Evolutionary conservation across 1,284 basidiomycete genomes (phyloP), one percentile per base, ranked within the genome.

Genomic region (Trichosporon sp.): DNA sequence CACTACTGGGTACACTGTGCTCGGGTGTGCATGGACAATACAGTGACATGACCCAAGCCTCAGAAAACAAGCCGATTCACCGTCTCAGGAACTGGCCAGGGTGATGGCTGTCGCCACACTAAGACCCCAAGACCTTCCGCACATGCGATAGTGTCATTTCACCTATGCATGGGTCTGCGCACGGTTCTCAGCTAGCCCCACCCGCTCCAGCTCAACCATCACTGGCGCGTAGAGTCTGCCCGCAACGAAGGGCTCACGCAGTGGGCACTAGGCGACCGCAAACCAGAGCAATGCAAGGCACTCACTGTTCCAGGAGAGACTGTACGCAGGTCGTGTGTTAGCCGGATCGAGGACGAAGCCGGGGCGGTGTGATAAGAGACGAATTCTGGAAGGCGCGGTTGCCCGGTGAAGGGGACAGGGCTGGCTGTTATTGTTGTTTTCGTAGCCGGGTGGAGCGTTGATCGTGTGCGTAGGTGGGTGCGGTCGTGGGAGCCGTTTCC

Each of bases 51-150:
- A 54, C 51, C 6, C 51, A 54, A 54, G 51, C 51, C 51, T 54
- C 51, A 26, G 51, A 21, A 26, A 10, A 26, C 19, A 21, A 54
- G 51, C 51, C 19, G 51, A 54, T 54, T 54, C 8, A 26, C 51
- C 51, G 51, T 54, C 38, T 26, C 51, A 54, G 51, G 51, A 16
- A 54, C 51, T 11, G 19, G 21, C 2, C 19, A 54, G 19, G 51
- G 21, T 16, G 51, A 54, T 54, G 51, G 51, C 51, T 54, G 51
- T 54, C 51, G 51, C 51, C 51, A 54, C 51, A 26, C 51, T 54
- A 54, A 26, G 51, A 26, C 51, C 51, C 19, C 51, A 54, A 8
- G 51, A 54, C 51, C 51, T 11, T 54, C 51, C 51, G 51, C 51
- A 26, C 51, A 54, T 26, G 51, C 51, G n/a, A 26, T 21, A 26